Conservation (phyloP, 2,329 filamentous ascomycete species). For the Penicillium sp. region DNA sequence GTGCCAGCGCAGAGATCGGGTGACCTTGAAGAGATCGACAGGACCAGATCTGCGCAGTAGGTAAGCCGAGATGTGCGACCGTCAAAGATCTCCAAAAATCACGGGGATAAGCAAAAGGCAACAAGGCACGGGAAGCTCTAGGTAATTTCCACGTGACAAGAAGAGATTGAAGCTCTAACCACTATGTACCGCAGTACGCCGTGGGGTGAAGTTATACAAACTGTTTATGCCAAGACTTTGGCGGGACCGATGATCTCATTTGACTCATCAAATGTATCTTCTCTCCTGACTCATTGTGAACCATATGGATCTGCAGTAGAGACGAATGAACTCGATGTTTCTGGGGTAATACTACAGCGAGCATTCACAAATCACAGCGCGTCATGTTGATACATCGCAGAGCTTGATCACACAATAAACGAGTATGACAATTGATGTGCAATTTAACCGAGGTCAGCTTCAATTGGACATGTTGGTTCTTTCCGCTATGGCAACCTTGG, state of each 20-base stretch:
- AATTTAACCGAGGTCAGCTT: not conserved
- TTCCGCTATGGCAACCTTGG: too few species aligned
- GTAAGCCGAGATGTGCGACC: slow-evolving; percentile 17
- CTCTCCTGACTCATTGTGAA: not conserved
- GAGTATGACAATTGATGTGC: not conserved
- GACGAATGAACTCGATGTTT: not conserved
- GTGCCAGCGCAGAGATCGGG: slow-evolving; percentile 41
- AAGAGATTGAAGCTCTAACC: not conserved
- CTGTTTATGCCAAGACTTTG: slow-evolving; percentile 10
- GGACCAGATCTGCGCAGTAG: slow-evolving; percentile 24
- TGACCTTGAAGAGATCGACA: slow-evolving; percentile 36
- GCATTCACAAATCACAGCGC: too few species aligned
- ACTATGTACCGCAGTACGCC: not conserved
- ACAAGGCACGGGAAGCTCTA: not conserved
- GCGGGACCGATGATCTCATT: slow-evolving; percentile 11
- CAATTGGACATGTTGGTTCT: not conserved
- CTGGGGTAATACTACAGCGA: too few species aligned
- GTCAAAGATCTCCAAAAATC: not conserved
- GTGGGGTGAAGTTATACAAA: not conserved
- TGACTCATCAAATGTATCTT: slow-evolving; percentile 1
- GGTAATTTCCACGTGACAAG: not conserved
- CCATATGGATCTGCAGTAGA: not conserved
- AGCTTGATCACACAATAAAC: too few species aligned
- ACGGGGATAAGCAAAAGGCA: slow-evolving; percentile 2
- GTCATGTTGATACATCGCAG: too few species aligned